Evolutionary conservation across 75 land plant genomes (phyloP).

Genomic region (Gnetum montanum): DNA sequence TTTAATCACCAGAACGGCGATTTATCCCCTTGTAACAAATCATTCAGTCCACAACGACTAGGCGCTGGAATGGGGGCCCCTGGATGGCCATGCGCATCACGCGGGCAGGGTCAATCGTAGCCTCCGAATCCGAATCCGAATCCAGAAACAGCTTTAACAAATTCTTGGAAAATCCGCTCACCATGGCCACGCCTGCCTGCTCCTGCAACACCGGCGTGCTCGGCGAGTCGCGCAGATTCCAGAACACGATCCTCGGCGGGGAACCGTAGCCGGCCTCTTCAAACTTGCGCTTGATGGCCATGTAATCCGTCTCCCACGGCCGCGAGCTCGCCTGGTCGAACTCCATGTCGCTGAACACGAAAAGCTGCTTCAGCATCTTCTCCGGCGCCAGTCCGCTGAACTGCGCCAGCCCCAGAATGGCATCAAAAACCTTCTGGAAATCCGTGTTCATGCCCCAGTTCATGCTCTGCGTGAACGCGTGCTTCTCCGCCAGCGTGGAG

Average conservation of each 20-base stretch:
- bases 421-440: conserved; percentile 52
- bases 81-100: conserved; percentile 26
- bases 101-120: conserved; percentile 14
- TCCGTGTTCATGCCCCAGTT: conserved; percentile 61
- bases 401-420: conserved; percentile 30
- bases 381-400: conserved; percentile 16
- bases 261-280: conserved; percentile 28
- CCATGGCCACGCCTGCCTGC: conserved; percentile 49
- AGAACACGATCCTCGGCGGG: conserved; percentile 61
- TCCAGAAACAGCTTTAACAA: conserved; percentile 48
- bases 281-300: conserved; percentile 33
- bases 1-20: not conserved
- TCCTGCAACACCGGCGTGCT: conserved; percentile 50
- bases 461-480: conserved; percentile 26
- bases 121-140: conserved; percentile 7
- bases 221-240: conserved; percentile 46
- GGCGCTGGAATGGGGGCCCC: conserved; percentile 18
- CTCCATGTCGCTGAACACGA: conserved; percentile 79
- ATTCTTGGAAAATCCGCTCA: conserved; percentile 68
- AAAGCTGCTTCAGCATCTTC: conserved; percentile 55
- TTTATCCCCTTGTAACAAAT: no score
- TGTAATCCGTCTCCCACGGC: conserved; percentile 47
- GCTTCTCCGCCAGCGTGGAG: conserved; percentile 19
- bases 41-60: conserved; percentile 17
- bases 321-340: conserved; percentile 35